Percentiles rank a stretch among this genome's conserved stretches.
These are phyloP conservation scores for Aureobasidium sp. DNA, from an alignment of 2,329 filamentous ascomycete species.

Conservation along the genomic window DNA sequence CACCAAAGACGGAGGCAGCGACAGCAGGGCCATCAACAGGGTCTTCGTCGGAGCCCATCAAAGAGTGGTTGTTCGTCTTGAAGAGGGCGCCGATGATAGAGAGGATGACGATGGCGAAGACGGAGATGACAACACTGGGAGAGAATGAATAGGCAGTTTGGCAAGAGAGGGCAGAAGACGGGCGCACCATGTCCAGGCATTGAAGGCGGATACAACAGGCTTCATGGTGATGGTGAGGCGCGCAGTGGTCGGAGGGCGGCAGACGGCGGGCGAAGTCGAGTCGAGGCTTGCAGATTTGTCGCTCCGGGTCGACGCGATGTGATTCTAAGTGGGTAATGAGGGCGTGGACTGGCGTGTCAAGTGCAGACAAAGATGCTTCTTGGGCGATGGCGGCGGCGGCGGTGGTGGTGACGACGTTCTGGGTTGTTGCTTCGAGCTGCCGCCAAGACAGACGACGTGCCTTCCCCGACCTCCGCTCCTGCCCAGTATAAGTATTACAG, in stretches of 20 bases:
- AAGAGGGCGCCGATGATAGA: conserved; percentile 66
- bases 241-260: neutral
- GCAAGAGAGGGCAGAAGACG: neutral
- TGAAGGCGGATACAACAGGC: conserved; percentile 83
- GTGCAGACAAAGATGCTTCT: no score
- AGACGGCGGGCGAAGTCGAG: neutral
- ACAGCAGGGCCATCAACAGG: conserved; percentile 64
- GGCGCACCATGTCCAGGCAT: conserved; percentile 89
- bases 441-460: no score
- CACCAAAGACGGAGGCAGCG: conserved; percentile 76
- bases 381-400: no score
- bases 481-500: neutral
- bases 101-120: conserved; percentile 59
- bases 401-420: no score
- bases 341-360: no score
- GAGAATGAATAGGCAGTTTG: conserved; percentile 20
- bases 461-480: neutral
- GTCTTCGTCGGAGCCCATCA: conserved; percentile 65
- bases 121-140: conserved; percentile 61
- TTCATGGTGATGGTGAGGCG: conserved; percentile 61
- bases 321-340: no score
- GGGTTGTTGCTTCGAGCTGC: no score
- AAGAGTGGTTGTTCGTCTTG: conserved; percentile 69
- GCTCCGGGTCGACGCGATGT: no score
- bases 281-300: no score